Evolutionary conservation across 306 rosid genomes (phyloP).

Genomic region (Elaeagnus macrophylla): DNA sequence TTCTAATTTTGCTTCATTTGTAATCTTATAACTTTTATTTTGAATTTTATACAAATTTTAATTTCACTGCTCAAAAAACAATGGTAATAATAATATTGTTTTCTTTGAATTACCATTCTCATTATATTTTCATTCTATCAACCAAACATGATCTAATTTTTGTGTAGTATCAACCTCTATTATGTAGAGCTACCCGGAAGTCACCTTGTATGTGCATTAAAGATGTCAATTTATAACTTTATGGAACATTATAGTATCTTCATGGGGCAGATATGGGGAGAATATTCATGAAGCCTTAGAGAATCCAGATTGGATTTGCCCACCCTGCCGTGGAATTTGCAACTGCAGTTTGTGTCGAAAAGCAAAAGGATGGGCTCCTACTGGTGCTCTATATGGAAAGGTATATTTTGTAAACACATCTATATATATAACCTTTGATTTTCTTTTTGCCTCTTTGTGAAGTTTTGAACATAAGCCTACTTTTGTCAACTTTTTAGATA

Average conservation of each 20-base stretch:
- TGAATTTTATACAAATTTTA: too few relatives aligned
- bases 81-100: too few relatives aligned
- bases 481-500: conserved; percentile 20
- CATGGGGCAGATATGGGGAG: conserved; percentile 51
- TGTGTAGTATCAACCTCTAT: too few relatives aligned
- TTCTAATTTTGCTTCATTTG: too few relatives aligned
- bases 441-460: neutral
- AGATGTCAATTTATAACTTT: neutral
- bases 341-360: conserved; percentile 62
- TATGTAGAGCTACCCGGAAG: neutral
- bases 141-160: conserved; percentile 7
- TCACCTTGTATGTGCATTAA: neutral
- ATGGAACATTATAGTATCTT: conserved; percentile 4
- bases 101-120: too few relatives aligned
- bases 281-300: conserved; percentile 42
- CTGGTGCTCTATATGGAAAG: conserved; percentile 55
- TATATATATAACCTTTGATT: neutral
- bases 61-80: too few relatives aligned
- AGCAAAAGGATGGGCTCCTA: conserved; percentile 68
- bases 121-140: too few relatives aligned
- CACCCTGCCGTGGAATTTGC: conserved; percentile 62
- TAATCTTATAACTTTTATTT: too few relatives aligned
- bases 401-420: conserved; percentile 27
- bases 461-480: conserved; percentile 15
- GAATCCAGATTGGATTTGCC: conserved; percentile 57